Percentiles rank a stretch among this genome's conserved stretches.
Evolutionary conservation across 139 green algal genomes (phyloP).

Genomic region (Tetratostichococcus sp.): DNA sequence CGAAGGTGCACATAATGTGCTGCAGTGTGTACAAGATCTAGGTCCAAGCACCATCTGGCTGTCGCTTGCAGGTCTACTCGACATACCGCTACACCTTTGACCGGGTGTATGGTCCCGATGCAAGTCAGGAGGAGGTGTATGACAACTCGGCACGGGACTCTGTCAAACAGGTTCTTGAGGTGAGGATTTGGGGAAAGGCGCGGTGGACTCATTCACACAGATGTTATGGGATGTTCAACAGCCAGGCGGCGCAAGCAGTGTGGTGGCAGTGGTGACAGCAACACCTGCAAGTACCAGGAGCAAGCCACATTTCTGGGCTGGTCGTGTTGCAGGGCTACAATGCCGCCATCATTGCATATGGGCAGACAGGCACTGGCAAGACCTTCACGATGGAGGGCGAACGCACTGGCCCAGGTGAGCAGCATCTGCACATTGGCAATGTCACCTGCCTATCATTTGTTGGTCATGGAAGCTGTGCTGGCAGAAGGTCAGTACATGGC

Average conservation of each 20-base stretch:
- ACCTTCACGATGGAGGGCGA: slow-evolving; percentile 90
- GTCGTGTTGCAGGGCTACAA: slow-evolving; percentile 79
- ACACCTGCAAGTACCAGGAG: no score
- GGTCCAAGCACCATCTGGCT: no score
- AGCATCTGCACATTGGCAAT: no score
- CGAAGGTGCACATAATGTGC: no score
- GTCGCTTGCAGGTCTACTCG: slow-evolving; percentile 25
- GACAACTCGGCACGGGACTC: slow-evolving; percentile 48
- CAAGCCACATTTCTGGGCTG: not conserved
- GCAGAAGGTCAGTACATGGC: no score
- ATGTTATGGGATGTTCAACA: no score
- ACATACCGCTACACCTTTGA: slow-evolving; percentile 87
- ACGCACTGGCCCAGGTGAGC: slow-evolving; percentile 20
- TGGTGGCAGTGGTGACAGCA: no score
- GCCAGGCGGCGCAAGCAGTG: no score
- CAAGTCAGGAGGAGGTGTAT: slow-evolving; percentile 80
- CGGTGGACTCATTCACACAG: no score
- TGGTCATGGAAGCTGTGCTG: no score
- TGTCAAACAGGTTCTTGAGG: slow-evolving; percentile 18
- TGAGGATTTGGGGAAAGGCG: not conserved
- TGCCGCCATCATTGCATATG: slow-evolving; percentile 87
- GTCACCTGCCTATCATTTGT: no score
- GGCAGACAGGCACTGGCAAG: slow-evolving; percentile 85
- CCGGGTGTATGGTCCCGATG: slow-evolving; percentile 76
- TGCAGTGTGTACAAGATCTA: no score